Evolutionary conservation across 805 yeast genomes (phyloP).

Genomic region (Torulaspora quercuum): DNA sequence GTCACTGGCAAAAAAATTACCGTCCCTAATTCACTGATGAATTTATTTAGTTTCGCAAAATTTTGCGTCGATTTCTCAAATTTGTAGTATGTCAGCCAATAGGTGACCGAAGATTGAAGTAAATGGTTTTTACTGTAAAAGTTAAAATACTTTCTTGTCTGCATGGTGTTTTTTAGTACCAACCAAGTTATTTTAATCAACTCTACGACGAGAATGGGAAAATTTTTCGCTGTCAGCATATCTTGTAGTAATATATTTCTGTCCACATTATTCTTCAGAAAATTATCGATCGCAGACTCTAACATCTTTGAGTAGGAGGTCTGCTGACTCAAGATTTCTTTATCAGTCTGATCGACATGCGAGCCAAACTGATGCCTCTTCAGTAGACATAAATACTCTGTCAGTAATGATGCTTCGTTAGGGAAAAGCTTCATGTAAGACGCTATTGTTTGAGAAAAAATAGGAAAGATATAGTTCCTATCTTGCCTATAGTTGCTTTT

Average conservation of each 20-base stretch:
- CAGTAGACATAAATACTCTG: slow-evolving; percentile 24
- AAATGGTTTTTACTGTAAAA: slow-evolving; percentile 26
- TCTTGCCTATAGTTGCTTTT: slow-evolving; percentile 15
- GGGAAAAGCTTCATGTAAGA: slow-evolving; percentile 20
- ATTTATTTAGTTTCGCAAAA: slow-evolving; percentile 42
- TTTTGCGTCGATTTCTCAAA: slow-evolving; percentile 49
- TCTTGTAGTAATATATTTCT: slow-evolving; percentile 29
- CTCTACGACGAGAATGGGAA: slow-evolving; percentile 39
- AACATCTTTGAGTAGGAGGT: slow-evolving; percentile 25
- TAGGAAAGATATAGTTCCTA: slow-evolving; percentile 14
- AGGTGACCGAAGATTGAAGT: slow-evolving; percentile 43
- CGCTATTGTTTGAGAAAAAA: slow-evolving; percentile 16
- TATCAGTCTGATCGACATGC: slow-evolving; percentile 19
- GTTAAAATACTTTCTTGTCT: slow-evolving; percentile 35
- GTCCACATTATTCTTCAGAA: slow-evolving; percentile 24
- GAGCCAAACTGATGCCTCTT: slow-evolving; percentile 25
- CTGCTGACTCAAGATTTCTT: slow-evolving; percentile 25
- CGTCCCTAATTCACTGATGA: slow-evolving; percentile 45
- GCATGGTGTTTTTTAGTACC: slow-evolving; percentile 30
- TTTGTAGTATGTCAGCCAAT: slow-evolving; percentile 57
- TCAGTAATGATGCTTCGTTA: slow-evolving; percentile 18
- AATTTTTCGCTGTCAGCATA: slow-evolving; percentile 42
- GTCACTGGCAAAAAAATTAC: slow-evolving; percentile 48
- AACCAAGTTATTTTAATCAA: slow-evolving; percentile 36
- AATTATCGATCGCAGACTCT: slow-evolving; percentile 24